Evolutionary conservation across 2,329 filamentous ascomycete genomes (phyloP).

Genomic region (Trichoderma simmonsii): DNA sequence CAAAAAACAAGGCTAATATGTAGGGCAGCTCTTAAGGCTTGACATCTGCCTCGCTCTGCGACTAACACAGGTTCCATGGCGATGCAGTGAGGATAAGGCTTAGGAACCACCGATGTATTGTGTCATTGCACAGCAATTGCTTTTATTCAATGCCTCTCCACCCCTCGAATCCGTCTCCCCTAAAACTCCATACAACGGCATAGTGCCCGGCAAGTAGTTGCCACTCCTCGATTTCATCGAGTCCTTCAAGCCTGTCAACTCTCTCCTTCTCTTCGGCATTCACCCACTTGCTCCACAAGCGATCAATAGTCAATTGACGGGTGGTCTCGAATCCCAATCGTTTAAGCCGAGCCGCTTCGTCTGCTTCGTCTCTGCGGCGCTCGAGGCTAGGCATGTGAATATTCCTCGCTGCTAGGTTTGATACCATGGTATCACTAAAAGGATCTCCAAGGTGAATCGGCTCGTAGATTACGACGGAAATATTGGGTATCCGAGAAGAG

Average conservation of each 20-base stretch:
- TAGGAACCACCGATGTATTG: background rate
- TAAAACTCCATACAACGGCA: constrained; percentile 84
- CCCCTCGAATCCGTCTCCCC: constrained; percentile 28
- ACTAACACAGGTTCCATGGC: background rate
- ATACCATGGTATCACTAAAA: constrained; percentile 89
- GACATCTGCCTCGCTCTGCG: background rate
- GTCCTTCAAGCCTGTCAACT: constrained; percentile 74
- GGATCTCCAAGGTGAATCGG: constrained; percentile 79
- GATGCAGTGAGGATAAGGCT: background rate
- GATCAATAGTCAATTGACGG: constrained; percentile 44
- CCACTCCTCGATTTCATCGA: constrained; percentile 97
- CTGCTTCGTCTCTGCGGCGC: constrained; percentile 62
- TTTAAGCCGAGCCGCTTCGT: constrained; percentile 66
- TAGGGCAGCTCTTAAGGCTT: background rate
- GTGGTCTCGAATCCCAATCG: constrained; percentile 60
- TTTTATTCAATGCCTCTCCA: constrained; percentile 22
- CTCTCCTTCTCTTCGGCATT: constrained; percentile 68
- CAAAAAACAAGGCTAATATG: background rate
- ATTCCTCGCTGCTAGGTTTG: constrained; percentile 77
- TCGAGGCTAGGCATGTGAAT: constrained; percentile 83
- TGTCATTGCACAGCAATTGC: background rate
- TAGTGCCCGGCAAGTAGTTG: constrained; percentile 84
- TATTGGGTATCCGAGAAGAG: constrained; percentile 44
- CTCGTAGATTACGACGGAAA: constrained; percentile 77
- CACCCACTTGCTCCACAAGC: constrained; percentile 78